Conservation (phyloP, 345 rosid species). For the Eucalyptus microcorys region DNA sequence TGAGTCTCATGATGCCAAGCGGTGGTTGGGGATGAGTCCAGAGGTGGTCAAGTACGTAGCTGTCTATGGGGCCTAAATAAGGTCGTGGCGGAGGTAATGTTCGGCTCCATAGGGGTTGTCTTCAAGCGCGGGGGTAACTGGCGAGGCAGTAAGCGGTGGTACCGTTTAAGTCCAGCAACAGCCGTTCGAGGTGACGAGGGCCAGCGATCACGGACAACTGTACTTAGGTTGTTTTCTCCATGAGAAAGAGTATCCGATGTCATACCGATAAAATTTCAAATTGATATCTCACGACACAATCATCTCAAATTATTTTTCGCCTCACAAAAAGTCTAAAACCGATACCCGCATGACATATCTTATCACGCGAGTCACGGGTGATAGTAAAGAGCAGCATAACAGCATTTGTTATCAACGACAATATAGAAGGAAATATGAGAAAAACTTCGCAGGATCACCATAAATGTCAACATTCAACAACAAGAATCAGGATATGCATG, state of each 20-base stretch:
- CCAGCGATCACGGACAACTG: background rate
- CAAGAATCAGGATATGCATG: background rate
- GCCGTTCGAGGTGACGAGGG: background rate
- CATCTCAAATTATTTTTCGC: background rate
- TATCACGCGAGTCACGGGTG: background rate
- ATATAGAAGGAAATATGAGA: background rate
- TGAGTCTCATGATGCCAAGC: background rate
- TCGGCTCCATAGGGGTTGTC: background rate
- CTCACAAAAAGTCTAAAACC: background rate
- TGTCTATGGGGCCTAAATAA: background rate
- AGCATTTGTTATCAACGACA: background rate
- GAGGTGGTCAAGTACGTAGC: background rate
- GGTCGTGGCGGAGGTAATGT: background rate
- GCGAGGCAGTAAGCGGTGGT: background rate
- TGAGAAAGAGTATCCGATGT: accelerated
- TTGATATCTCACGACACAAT: background rate
- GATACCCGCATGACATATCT: background rate
- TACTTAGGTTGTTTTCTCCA: background rate
- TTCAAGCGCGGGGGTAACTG: background rate
- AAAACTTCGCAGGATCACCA: background rate
- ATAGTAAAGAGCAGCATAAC: background rate
- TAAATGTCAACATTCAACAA: background rate
- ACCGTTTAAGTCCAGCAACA: background rate
- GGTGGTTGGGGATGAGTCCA: background rate
- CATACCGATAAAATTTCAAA: background rate